Evolutionary conservation across 2,329 filamentous ascomycete species (phyloP).

Genomic region (Fusarium metavorans): DNA sequence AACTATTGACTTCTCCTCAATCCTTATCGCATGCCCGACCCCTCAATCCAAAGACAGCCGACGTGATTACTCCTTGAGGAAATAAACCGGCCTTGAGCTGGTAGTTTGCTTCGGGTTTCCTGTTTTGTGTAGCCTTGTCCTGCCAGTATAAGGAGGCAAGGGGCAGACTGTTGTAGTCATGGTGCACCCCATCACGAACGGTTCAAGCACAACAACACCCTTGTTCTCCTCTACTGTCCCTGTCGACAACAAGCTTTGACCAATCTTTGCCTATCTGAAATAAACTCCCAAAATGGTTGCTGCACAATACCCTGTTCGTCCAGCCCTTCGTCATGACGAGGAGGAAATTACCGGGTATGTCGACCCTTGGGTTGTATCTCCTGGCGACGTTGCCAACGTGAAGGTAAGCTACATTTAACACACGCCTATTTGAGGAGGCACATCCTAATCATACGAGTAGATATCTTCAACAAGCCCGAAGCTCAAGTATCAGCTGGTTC

Average conservation of each 20-base stretch:
- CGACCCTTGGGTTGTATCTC: conserved; percentile 6
- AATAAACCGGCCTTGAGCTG: neutral
- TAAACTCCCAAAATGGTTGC: neutral
- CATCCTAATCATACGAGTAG: neutral
- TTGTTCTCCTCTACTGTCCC: neutral
- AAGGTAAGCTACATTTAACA: neutral
- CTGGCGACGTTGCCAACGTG: neutral
- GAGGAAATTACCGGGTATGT: conserved; percentile 22
- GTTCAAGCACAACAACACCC: neutral
- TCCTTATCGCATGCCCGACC: neutral
- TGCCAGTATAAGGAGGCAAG: neutral
- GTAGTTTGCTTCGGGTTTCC: neutral
- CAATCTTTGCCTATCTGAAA: neutral
- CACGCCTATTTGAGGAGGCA: fast-evolving
- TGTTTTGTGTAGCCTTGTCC: neutral
- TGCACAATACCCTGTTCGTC: neutral
- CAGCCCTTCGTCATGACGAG: neutral
- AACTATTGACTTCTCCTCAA: neutral
- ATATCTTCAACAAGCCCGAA: conserved; percentile 2
- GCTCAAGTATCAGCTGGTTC: conserved; percentile 5
- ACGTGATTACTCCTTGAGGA: neutral
- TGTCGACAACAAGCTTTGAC: neutral
- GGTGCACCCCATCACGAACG: neutral
- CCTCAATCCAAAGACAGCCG: neutral
- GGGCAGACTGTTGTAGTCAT: neutral